phyloP scores from a whole-genome alignment of 495 filamentous ascomycete species.

The Xanthoparmelia taractica region DNA sequence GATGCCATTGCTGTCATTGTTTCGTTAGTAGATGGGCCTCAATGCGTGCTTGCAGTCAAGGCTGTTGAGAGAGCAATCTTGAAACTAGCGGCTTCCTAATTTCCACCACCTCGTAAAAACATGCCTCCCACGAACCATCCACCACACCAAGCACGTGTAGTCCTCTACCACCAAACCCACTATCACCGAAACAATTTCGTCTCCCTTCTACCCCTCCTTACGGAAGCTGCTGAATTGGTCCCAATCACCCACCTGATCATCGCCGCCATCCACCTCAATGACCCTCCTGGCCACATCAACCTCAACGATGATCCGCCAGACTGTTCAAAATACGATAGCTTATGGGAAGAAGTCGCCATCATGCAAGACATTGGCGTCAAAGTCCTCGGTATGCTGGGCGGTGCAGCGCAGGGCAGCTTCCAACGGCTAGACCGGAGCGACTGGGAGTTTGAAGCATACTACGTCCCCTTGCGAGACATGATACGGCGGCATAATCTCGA shows the following conservation, averaged over 20 bases:
- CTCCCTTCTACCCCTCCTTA: constrained; percentile 63
- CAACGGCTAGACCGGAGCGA: constrained; percentile 51
- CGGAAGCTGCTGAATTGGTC: constrained; percentile 29
- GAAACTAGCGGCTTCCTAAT: no score
- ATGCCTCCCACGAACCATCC: constrained; percentile 13
- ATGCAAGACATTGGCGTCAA: constrained; percentile 59
- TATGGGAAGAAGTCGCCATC: constrained; percentile 65
- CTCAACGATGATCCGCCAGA: constrained; percentile 67
- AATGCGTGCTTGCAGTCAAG: neutral
- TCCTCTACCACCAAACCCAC: constrained; percentile 70
- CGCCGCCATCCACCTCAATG: constrained; percentile 74
- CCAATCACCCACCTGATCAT: constrained; percentile 65
- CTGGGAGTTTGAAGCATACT: constrained; percentile 57
- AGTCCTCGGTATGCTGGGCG: constrained; percentile 76
- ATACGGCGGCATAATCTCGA: constrained; percentile 52
- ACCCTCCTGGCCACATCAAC: constrained; percentile 46
- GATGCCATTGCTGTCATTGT: neutral
- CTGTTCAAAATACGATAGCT: constrained; percentile 45
- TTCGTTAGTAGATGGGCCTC: neutral
- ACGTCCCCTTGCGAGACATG: constrained; percentile 53
- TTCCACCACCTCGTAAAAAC: no score
- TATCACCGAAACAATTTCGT: constrained; percentile 53
- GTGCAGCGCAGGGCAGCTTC: constrained; percentile 66
- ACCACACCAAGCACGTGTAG: constrained; percentile 39
- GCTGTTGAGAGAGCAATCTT: neutral